Conservation (phyloP, 352 stramenopile genomes). For the Blastocystis sp. region DNA sequence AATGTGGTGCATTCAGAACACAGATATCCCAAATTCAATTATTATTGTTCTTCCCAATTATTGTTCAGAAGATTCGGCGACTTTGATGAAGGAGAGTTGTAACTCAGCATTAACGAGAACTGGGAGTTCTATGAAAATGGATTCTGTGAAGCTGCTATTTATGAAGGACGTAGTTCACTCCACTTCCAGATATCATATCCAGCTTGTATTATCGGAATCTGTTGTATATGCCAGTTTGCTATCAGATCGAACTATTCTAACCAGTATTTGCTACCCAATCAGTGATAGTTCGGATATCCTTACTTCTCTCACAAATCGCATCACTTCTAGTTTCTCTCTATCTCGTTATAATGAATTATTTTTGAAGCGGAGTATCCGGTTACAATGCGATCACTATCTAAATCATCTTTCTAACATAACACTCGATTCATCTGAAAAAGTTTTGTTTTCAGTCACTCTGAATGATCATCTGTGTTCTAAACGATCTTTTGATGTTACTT, state of each 20-base stretch:
- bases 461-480: neutral
- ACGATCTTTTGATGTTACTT: neutral
- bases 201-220: neutral
- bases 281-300: neutral
- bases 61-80: neutral
- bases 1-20: neutral
- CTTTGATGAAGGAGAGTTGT: neutral
- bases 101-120: neutral
- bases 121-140: neutral
- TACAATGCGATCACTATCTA: neutral
- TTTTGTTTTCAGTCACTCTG: neutral
- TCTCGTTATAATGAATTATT: neutral
- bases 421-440: neutral
- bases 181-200: neutral
- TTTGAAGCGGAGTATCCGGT: neutral
- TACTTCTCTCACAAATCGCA: neutral
- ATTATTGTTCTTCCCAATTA: neutral
- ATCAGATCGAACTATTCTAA: neutral
- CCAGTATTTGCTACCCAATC: no score
- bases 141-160: neutral
- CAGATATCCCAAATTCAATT: neutral
- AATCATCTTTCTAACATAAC: neutral
- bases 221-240: conserved; percentile 1
- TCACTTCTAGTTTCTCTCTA: neutral
- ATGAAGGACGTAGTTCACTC: neutral